Base-by-base conservation (phyloP, 169 alveolate species). In the Perkinsus olseni region DNA sequence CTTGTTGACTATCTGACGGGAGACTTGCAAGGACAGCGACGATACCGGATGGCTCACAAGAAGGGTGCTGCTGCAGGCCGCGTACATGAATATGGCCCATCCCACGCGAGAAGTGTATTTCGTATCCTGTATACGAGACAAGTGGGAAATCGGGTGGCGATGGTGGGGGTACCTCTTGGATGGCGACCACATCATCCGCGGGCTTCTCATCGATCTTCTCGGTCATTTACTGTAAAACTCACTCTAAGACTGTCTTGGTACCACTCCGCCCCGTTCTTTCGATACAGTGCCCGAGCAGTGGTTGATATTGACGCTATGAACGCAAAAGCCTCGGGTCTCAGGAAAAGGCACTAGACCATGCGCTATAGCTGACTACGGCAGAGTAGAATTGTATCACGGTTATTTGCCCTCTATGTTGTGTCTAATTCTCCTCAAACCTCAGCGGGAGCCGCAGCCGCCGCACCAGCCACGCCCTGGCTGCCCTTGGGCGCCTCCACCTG, bases 81-180 rank as follows among this genome's bases (percentile, higher is more conserved):
- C 28, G 82, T 62, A 62, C 82, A 62, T 62, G 34, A 24, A 8
- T 13, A 62, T 62, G 1, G 82, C 82, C 82, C 82, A 62, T 13
- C 82, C 34, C 37, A 62, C 34, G 8, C 34, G 82, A 28, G 82
- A 13, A 24, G 36, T 13, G 82, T 28, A 21, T 24, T 62, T 62
- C 36, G 34, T 24, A 24, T 0, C 97, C 96, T 13, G 99, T 98
- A 39, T 97, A 98, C 95, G 97, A 96, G 94, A 36, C 17, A 37
- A 28, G 45, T 34, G 92, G n/a, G n/a, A n/a, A n/a, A n/a, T n/a
- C n/a, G n/a, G n/a, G n/a, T n/a, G n/a, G n/a, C 1, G 82, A 62
- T 28, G 82, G 31, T 28, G 82, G 21, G 50, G 50, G 50, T 6
- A 40, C 50, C 50, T 40, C 50, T 40, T n/a, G n/a, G n/a, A n/a